A percentile compares a stretch with the other conserved stretches of the same genome.
These are phyloP conservation scores for Talaromyces ruber DNA, from an alignment of 495 filamentous ascomycete genomes.

Conservation along the genomic window DNA sequence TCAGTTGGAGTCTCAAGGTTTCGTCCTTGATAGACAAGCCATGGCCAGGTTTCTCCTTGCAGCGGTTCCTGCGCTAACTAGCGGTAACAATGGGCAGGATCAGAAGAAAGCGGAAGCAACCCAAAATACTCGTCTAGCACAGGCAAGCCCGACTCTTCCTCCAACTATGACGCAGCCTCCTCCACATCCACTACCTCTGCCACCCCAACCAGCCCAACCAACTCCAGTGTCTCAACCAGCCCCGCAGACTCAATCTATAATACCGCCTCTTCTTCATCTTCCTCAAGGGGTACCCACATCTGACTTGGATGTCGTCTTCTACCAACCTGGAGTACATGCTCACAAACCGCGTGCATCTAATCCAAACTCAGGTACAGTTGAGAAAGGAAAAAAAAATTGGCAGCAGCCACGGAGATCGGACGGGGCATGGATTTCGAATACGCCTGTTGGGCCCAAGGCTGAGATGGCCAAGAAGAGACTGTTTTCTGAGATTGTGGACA, in stretches of 20 bases:
- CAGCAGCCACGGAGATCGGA: neutral
- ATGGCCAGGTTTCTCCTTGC: slow-evolving; percentile 37
- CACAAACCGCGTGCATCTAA: neutral
- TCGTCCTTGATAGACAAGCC: slow-evolving; percentile 31
- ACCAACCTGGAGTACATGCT: neutral
- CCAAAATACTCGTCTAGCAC: neutral
- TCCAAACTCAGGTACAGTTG: neutral
- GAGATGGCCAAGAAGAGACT: slow-evolving; percentile 32
- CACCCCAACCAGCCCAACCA: neutral
- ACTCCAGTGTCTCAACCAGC: neutral
- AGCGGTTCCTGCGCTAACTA: slow-evolving; percentile 29
- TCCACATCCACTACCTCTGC: neutral
- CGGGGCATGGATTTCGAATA: neutral
- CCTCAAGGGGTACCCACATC: neutral
- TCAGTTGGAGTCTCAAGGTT: slow-evolving; percentile 31
- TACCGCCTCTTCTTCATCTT: neutral
- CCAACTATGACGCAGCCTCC: slow-evolving; percentile 3
- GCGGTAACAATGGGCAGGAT: slow-evolving; percentile 1
- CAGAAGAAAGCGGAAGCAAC: slow-evolving; percentile 1
- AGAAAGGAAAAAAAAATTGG: neutral
- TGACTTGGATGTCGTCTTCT: neutral
- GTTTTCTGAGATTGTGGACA: slow-evolving; percentile 41
- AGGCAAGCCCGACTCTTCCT: neutral
- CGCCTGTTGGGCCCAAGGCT: slow-evolving; percentile 11
- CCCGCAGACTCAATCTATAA: neutral